Evolutionary conservation across 2,329 filamentous ascomycete species (phyloP).

Genomic region (Botrytis paeoniae): DNA sequence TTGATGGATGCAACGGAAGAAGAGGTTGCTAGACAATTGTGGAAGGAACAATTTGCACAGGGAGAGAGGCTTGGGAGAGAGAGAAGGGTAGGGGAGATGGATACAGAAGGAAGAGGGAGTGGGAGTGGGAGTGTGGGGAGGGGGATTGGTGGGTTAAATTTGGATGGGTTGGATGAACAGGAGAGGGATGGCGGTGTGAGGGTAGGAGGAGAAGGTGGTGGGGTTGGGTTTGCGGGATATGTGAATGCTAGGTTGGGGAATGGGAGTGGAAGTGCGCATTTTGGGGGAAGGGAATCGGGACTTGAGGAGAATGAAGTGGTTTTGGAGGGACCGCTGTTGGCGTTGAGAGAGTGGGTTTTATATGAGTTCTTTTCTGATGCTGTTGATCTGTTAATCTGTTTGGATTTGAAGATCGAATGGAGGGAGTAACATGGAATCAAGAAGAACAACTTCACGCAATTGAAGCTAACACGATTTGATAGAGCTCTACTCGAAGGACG

Average conservation of each 20-base stretch:
- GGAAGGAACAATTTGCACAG: background rate
- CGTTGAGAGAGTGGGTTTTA: slow-evolving; percentile 8
- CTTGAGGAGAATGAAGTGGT: slow-evolving; percentile 7
- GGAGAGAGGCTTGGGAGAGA: background rate
- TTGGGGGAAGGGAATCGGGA: background rate
- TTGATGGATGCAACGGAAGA: background rate
- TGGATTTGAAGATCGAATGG: no score
- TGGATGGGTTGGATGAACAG: background rate
- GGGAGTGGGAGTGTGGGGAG: background rate
- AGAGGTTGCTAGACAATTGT: background rate
- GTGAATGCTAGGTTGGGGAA: background rate
- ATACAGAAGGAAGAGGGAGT: background rate
- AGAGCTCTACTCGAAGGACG: slow-evolving; percentile 30
- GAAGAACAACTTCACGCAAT: background rate
- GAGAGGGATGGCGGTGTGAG: background rate
- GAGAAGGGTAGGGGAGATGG: no score
- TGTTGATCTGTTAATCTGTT: background rate
- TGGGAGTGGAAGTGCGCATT: background rate
- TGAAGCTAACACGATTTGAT: background rate
- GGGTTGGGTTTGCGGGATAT: background rate
- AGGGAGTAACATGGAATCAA: no score
- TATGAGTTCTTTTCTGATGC: background rate
- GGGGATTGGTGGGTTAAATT: background rate
- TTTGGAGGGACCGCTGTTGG: slow-evolving; percentile 4
- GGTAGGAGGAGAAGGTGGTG: background rate